Evolutionary conservation across 2,329 filamentous ascomycete genomes (phyloP), one percentile per base, ranked within the genome.

Genomic region (Zelopaecilomyces penicillatus): DNA sequence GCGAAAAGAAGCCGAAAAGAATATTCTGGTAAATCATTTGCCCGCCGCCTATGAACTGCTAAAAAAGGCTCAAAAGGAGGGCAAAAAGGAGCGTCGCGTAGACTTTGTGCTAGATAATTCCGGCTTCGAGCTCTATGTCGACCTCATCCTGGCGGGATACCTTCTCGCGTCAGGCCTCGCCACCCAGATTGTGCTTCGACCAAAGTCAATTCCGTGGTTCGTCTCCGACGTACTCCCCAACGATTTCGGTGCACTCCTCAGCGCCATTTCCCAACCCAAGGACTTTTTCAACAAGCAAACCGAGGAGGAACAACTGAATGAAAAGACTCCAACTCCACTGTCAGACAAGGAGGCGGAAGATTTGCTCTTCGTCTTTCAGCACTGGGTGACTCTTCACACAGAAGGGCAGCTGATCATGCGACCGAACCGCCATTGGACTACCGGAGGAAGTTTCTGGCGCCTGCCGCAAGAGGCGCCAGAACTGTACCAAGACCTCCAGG

Each of bases 21-120:
- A 97, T 61, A 95, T 98, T 47, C 65, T 98, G 6, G 78, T 85
- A 57, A 97, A 97, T 62, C 85, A 98, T 61, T 75, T 96, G 5
- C 75, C 74, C 8, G 68, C 73, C 7, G 85, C 87, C 0, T 95
- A 93, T 62, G 69, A 78, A 6, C 65, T 78, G 0, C 73, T 95
- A 26, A 78, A 75, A 44, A 72, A 76, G 49, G 84, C 83, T 0
- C 78, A 84, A 52, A 73, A 73, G 26, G 72, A 76, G 30, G 76
- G 76, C 29, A 79, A 80, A 58, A 70, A 74, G 49, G 82, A 89
- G 53, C 78, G 89, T 33, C 76, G 87, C 11, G 84, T 98, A 2
- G 93, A 98, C 57, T 91, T 98, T 52, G 85, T 98, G 2, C 83
- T 98, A 5, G 93, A 98, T 64, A 98, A 98, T 56, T 88, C 93